Evolutionary conservation across 306 rosid genomes (phyloP), one percentile per base, ranked within the genome.

Genomic region (Vigna angularis): DNA sequence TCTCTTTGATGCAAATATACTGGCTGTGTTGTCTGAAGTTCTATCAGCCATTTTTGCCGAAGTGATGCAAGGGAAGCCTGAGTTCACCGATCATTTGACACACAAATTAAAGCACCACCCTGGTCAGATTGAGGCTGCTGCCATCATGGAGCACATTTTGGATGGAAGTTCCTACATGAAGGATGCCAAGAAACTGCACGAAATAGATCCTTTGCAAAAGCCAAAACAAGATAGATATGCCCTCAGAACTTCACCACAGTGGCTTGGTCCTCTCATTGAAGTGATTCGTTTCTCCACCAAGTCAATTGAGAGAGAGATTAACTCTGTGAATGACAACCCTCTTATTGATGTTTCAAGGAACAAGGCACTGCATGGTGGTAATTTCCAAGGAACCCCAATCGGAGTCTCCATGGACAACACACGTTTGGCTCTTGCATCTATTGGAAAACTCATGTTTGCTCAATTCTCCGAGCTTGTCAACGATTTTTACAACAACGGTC

Each of bases 321-420:
- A 93, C 81, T 93, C 98, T 1, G 98, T 93, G 0, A 93, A 93
- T 5, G 98, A 93, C 48, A 93, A 93, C 79, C 98, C 98, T 16
- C 56, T 93, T 77, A 93, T 93, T 26, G 98, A 93, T 66, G 98
- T 93, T 17, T 93, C 98, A 0, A 91, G 98, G 50, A 91, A 93
- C 83, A 91, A 90, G 88, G 98, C 98, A 32, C 20, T 93, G 44
- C 97, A 91, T 48, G 98, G 98, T 44, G 98, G 98, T 3, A 93
- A 93, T 74, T 93, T 93, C 83, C 98, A 93, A 49, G 98, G 98
- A 36, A 93, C 98, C 0, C 98, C 98, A 9, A 93, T 93, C 38
- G 98, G 98, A 7, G 98, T 93, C 1, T 93, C 98, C 0, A 93
- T 93, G 98, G 98, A 93, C 71, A 93, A 93, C 65, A 93, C 98